Conservation (phyloP, 2,329 filamentous ascomycete genomes). For the Hirsutella thompsonii region DNA sequence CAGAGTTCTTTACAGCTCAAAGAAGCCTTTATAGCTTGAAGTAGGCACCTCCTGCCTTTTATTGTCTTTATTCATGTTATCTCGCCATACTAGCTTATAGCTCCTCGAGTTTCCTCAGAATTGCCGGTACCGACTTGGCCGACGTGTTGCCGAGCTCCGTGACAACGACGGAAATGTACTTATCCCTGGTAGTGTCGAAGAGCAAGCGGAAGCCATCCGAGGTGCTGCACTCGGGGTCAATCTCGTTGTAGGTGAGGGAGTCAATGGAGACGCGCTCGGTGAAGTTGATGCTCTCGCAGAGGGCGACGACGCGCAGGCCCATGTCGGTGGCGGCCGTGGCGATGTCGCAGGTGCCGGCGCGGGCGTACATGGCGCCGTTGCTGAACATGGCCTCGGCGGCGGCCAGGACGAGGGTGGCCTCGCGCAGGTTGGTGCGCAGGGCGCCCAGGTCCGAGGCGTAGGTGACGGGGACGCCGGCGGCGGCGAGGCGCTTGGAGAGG, state of each 20-base stretch:
- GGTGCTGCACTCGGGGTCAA: conserved; percentile 59
- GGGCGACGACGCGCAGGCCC: conserved; percentile 71
- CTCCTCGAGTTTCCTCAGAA: conserved; percentile 45
- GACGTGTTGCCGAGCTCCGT: conserved; percentile 84
- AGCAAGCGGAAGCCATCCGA: conserved; percentile 50
- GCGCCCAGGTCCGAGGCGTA: conserved; percentile 71
- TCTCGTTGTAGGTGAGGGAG: conserved; percentile 88
- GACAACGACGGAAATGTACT: conserved; percentile 77
- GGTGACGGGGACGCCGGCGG: conserved; percentile 60
- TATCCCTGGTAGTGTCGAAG: conserved; percentile 83
- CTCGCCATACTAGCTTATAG: conserved; percentile 23
- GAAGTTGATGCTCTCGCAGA: conserved; percentile 94
- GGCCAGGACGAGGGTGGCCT: conserved; percentile 63
- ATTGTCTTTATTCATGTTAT: no score
- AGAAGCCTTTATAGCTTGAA: no score
- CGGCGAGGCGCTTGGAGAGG: conserved; percentile 55
- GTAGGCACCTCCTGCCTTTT: no score
- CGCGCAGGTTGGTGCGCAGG: conserved; percentile 58
- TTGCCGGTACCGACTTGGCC: conserved; percentile 66
- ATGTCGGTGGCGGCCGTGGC: conserved; percentile 69
- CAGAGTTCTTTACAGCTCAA: no score
- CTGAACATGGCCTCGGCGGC: conserved; percentile 92
- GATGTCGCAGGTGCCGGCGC: conserved; percentile 75
- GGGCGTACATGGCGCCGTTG: conserved; percentile 81
- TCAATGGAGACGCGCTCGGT: conserved; percentile 75